Evolutionary conservation across 2,329 filamentous ascomycete genomes (phyloP).

Genomic region (Sporothrix brasiliensis): DNA sequence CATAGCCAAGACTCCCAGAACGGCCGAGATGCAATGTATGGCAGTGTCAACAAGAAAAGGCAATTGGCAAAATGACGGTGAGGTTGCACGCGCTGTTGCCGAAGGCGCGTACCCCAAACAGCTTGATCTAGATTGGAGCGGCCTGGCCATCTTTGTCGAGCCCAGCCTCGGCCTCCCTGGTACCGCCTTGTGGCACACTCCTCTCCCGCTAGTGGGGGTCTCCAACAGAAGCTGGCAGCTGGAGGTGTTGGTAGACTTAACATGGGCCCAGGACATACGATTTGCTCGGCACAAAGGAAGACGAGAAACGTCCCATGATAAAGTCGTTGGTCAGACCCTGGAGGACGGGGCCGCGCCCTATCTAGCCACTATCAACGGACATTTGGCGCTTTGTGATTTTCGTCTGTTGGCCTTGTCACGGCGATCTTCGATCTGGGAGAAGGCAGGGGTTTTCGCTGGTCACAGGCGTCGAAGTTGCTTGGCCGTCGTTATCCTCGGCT

Average conservation of each 20-base stretch:
- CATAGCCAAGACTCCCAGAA: conserved; percentile 1
- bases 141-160: neutral
- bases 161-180: conserved; percentile 1
- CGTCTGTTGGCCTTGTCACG: neutral
- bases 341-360: neutral
- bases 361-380: conserved; percentile 6
- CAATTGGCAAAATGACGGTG: conserved; percentile 6
- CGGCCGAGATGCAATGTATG: conserved; percentile 10
- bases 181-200: conserved; percentile 9
- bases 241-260: neutral
- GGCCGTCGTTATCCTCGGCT: conserved; percentile 39
- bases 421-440: neutral
- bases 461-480: neutral
- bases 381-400: neutral
- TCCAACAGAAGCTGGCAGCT: neutral
- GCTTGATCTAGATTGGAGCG: neutral
- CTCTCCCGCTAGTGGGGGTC: conserved; percentile 19
- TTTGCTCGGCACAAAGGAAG: conserved; percentile 35
- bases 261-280: conserved; percentile 10
- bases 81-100: neutral
- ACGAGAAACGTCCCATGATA: conserved; percentile 17
- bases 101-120: conserved; percentile 5
- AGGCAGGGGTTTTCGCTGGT: neutral
- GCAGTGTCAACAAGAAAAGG: neutral
- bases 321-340: neutral